These are phyloP conservation scores for Pichia exigua DNA, from an alignment of 805 yeast species.

Conservation along the genomic window DNA sequence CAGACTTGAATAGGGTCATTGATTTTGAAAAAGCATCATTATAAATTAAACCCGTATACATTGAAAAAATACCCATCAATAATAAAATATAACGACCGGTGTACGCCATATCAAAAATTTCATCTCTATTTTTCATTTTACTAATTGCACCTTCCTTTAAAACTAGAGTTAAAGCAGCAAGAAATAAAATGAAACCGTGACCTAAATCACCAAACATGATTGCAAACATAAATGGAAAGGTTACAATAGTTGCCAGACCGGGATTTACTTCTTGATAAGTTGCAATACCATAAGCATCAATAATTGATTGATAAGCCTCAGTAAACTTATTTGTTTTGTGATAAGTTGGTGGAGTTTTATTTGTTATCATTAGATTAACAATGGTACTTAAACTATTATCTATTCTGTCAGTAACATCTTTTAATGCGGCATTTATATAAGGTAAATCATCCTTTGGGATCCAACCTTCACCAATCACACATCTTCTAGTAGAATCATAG, in stretches of 20 bases:
- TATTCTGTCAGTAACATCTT: conserved; percentile 50
- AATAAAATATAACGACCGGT: conserved; percentile 62
- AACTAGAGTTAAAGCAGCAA: conserved; percentile 50
- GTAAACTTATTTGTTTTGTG: conserved; percentile 67
- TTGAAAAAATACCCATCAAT: conserved; percentile 64
- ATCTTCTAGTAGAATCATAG: conserved; percentile 75
- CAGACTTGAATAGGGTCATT: conserved; percentile 57
- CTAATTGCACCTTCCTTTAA: conserved; percentile 45
- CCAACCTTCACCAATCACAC: conserved; percentile 96
- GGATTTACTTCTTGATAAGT: conserved; percentile 71
- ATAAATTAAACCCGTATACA: conserved; percentile 67
- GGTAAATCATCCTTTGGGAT: conserved; percentile 72
- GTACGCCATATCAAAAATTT: conserved; percentile 71
- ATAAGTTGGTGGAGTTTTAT: conserved; percentile 63
- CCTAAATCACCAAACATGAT: conserved; percentile 82
- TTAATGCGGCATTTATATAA: conserved; percentile 56
- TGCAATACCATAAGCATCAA: conserved; percentile 74
- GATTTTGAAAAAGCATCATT: conserved; percentile 67
- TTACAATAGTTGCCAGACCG: conserved; percentile 64
- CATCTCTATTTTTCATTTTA: conserved; percentile 52
- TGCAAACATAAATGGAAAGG: conserved; percentile 78
- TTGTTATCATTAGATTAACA: conserved; percentile 54
- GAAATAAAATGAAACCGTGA: conserved; percentile 57
- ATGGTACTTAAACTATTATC: conserved; percentile 41
- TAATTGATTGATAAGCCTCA: conserved; percentile 57